Percentiles rank a stretch among this genome's conserved stretches.
These are phyloP conservation scores for Isabelozyma gotoi DNA, from an alignment of 805 yeast species.

Conservation along the genomic window DNA sequence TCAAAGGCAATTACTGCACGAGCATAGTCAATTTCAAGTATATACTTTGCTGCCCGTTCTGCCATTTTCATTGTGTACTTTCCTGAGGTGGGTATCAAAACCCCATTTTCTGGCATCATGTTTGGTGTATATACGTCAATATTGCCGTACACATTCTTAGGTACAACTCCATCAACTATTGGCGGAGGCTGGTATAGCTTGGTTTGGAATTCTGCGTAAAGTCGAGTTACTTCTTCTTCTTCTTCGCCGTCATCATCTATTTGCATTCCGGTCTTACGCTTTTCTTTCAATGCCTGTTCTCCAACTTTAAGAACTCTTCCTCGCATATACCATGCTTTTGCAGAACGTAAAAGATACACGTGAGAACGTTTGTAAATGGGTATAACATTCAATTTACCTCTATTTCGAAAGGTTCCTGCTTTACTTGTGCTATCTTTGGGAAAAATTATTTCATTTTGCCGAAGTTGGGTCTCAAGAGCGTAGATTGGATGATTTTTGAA, in stretches of 20 bases:
- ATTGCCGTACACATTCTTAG: constrained; percentile 78
- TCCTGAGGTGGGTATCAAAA: constrained; percentile 40
- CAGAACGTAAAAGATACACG: constrained; percentile 64
- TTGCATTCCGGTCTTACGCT: constrained; percentile 19
- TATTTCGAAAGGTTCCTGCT: constrained; percentile 70
- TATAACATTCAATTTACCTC: constrained; percentile 27
- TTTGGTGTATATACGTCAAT: constrained; percentile 73
- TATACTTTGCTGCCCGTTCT: constrained; percentile 63
- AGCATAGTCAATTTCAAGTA: constrained; percentile 74
- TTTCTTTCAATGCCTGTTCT: constrained; percentile 58
- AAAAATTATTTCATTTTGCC: constrained; percentile 67
- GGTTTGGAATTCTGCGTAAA: constrained; percentile 81
- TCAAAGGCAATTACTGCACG: constrained; percentile 88
- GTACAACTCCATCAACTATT: constrained; percentile 62
- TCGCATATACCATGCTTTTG: constrained; percentile 81
- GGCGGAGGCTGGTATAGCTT: constrained; percentile 67
- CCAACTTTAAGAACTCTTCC: constrained; percentile 79
- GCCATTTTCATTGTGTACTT: constrained; percentile 45
- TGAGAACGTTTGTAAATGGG: constrained; percentile 69
- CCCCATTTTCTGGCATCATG: constrained; percentile 85
- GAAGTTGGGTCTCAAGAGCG: constrained; percentile 74
- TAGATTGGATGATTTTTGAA: constrained; percentile 85
- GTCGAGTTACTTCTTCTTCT: constrained; percentile 54
- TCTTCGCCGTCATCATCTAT: constrained; percentile 35
- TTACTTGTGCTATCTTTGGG: constrained; percentile 53